Conservation (phyloP, 2,329 filamentous ascomycete species). For the Taxawa tesnikishii region DNA sequence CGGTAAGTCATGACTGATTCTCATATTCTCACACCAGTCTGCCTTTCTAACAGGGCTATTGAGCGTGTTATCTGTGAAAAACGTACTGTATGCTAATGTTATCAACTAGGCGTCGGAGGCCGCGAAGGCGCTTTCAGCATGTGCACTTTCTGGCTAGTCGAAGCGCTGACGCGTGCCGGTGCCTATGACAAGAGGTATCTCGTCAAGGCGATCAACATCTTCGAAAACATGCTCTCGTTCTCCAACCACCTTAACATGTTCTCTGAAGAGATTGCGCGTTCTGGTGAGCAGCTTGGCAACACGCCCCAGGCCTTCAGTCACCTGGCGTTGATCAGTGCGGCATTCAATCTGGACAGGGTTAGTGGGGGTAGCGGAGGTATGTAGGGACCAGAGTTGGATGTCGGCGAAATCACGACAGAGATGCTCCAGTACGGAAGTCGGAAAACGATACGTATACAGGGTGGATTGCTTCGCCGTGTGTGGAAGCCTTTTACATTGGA, state of each 20-base stretch:
- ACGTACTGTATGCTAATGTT: no score
- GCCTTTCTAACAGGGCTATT: not conserved
- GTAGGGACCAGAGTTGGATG: no score
- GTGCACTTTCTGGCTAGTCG: constrained; percentile 76
- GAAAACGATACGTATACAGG: no score
- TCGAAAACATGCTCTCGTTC: constrained; percentile 68
- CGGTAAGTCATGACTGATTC: constrained; percentile 33
- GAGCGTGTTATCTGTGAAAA: no score
- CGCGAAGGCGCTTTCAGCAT: constrained; percentile 67
- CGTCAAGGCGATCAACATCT: constrained; percentile 49
- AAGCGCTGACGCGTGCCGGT: constrained; percentile 53
- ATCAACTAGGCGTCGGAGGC: constrained; percentile 57
- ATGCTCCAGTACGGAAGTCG: no score
- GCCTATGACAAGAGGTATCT: constrained; percentile 53
- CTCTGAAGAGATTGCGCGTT: constrained; percentile 63
- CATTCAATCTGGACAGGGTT: constrained; percentile 57
- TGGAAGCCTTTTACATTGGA: no score
- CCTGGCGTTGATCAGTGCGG: constrained; percentile 61
- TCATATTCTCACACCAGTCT: not conserved
- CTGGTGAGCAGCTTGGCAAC: constrained; percentile 67
- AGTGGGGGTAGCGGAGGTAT: not conserved
- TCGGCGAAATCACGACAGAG: no score
- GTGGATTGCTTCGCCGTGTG: no score
- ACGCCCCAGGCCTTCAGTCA: constrained; percentile 72
- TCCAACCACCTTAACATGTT: constrained; percentile 70